phyloP scores from a whole-genome alignment of 805 yeast genomes.

The Alloascoidea africana region DNA sequence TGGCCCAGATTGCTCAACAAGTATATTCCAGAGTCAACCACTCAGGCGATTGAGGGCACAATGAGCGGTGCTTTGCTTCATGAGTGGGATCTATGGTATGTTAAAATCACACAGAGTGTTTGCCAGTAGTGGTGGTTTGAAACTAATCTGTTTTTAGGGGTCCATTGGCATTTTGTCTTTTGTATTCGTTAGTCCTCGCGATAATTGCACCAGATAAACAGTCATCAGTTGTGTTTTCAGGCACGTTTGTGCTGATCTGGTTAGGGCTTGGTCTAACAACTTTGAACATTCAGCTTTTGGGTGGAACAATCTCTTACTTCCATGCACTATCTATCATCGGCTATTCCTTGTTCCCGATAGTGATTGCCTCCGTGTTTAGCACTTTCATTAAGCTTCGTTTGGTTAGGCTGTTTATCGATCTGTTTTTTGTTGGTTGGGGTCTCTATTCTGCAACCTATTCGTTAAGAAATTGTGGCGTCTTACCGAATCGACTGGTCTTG shows the following conservation, averaged over 20 bases:
- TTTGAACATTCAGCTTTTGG: conserved; percentile 46
- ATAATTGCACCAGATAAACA: conserved; percentile 22
- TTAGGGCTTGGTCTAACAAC: conserved; percentile 44
- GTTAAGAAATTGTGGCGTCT: conserved; percentile 45
- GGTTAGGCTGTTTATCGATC: conserved; percentile 30
- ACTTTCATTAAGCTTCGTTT: conserved; percentile 31
- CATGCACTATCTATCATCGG: conserved; percentile 60
- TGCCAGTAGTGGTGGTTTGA: conserved; percentile 11
- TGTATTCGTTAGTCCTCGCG: conserved; percentile 35
- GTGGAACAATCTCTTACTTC: conserved; percentile 46
- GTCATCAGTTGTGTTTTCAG: conserved; percentile 43
- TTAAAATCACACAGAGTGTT: conserved; percentile 1
- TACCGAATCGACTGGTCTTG: conserved; percentile 41
- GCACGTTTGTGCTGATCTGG: conserved; percentile 52
- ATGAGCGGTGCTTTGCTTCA: conserved; percentile 14
- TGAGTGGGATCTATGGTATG: conserved; percentile 38
- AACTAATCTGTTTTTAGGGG: conserved; percentile 33
- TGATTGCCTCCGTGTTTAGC: conserved; percentile 34
- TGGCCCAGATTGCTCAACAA: conserved; percentile 20
- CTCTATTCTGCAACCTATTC: conserved; percentile 47
- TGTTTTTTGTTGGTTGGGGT: conserved; percentile 42
- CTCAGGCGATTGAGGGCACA: conserved; percentile 9
- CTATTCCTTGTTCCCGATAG: conserved; percentile 53
- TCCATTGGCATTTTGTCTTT: conserved; percentile 46
- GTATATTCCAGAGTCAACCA: conserved; percentile 5